Conservation (phyloP, 2,329 filamentous ascomycete species). For the Mollisia scopiformis region DNA sequence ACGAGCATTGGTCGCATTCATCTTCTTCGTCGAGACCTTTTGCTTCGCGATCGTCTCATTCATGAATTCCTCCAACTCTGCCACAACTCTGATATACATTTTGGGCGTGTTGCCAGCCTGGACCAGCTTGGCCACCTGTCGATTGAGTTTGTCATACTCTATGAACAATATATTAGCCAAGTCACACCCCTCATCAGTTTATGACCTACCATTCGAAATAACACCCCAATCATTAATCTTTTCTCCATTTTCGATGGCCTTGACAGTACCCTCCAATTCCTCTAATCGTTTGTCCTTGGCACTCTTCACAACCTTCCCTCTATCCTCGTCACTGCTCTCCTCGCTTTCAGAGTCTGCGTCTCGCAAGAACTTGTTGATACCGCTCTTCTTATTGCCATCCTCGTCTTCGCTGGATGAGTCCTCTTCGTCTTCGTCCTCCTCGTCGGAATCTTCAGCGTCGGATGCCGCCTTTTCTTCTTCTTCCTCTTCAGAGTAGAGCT, state of each 20-base stretch:
- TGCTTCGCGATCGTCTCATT: conserved; percentile 94
- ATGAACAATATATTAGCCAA: conserved; percentile 26
- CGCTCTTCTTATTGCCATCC: conserved; percentile 65
- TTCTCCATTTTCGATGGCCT: conserved; percentile 91
- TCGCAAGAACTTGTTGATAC: conserved; percentile 83
- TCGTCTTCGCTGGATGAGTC: conserved; percentile 66
- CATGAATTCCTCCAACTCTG: conserved; percentile 92
- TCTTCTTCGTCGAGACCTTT: conserved; percentile 96
- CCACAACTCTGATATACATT: conserved; percentile 88
- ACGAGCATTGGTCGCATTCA: conserved; percentile 94
- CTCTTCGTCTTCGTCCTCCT: conserved; percentile 56
- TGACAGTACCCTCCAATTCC: conserved; percentile 88
- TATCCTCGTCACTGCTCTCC: conserved; percentile 83
- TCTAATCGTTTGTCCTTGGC: conserved; percentile 97
- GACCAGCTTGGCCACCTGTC: conserved; percentile 78
- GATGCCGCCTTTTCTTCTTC: conserved; percentile 57
- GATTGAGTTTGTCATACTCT: conserved; percentile 96
- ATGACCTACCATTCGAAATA: conserved; percentile 76
- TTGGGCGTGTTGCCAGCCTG: conserved; percentile 82
- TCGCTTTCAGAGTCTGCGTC: conserved; percentile 74
- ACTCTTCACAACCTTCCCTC: conserved; percentile 87
- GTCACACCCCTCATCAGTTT: not conserved
- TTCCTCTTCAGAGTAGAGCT: conserved; percentile 83
- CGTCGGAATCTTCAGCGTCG: conserved; percentile 45
- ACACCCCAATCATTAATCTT: conserved; percentile 98